These are phyloP conservation scores for Sporothrix luriei DNA, from an alignment of 2,329 filamentous ascomycete genomes.

Conservation along the genomic window DNA sequence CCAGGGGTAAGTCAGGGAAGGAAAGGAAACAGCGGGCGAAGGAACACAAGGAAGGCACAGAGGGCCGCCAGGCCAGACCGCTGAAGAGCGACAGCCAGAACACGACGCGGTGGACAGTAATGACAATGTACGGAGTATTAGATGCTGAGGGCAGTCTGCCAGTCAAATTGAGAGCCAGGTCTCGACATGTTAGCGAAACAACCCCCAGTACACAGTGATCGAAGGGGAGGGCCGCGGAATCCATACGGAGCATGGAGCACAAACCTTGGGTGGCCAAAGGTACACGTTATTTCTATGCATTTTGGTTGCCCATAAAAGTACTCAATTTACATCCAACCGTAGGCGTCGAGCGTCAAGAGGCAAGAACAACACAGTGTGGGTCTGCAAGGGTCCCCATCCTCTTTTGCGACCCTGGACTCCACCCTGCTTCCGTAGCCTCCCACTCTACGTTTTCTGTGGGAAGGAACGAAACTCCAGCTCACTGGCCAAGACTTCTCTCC, in stretches of 20 bases:
- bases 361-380: slow-evolving; percentile 11
- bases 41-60: slow-evolving; percentile 21
- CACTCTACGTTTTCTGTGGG: slow-evolving; percentile 15
- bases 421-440: neutral
- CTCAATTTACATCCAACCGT: slow-evolving; percentile 11
- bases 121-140: too few relatives aligned
- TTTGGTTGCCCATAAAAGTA: neutral
- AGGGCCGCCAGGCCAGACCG: slow-evolving; percentile 19
- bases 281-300: neutral
- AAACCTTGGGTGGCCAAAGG: neutral
- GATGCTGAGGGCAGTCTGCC: neutral
- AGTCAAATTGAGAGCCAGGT: slow-evolving; percentile 31
- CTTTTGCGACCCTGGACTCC: slow-evolving; percentile 22
- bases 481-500: slow-evolving; percentile 19
- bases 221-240: neutral
- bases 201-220: neutral
- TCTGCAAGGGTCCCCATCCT: slow-evolving; percentile 1
- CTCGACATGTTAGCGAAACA: slow-evolving; percentile 36
- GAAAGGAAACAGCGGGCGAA: slow-evolving; percentile 29
- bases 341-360: slow-evolving; percentile 8
- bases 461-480: slow-evolving; percentile 8
- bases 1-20: slow-evolving; percentile 31
- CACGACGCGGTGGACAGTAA: slow-evolving; percentile 19
- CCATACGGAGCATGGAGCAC: slow-evolving; percentile 9
- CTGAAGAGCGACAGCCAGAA: neutral